A percentile compares a stretch with the other conserved stretches of the same genome.
Conservation (phyloP, 2,329 filamentous ascomycete genomes). For the Trichoderma afroharzianum region DNA sequence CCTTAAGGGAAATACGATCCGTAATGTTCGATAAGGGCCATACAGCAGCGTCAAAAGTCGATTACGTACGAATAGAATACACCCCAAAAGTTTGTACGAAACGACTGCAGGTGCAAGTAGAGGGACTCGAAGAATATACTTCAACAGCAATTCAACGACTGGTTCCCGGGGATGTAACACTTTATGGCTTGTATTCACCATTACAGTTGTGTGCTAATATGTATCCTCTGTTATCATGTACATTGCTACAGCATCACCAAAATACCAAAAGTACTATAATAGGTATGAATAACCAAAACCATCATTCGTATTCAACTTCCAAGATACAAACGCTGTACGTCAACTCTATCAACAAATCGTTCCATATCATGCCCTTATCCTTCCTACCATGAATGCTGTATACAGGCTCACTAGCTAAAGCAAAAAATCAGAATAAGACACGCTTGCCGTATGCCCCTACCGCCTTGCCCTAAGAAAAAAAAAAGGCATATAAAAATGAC, state of each 20-base stretch:
- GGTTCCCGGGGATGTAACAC: fast-evolving
- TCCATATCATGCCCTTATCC: background rate
- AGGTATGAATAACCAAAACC: background rate
- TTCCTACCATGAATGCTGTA: background rate
- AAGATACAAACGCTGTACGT: background rate
- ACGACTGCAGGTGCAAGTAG: background rate
- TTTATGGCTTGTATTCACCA: background rate
- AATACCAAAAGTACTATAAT: background rate
- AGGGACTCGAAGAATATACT: background rate
- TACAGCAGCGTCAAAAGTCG: too few species aligned
- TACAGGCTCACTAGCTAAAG: background rate
- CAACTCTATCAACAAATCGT: background rate
- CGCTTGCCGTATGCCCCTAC: background rate
- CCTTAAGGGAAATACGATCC: background rate
- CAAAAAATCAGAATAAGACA: background rate
- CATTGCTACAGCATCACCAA: background rate
- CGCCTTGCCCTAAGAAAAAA: background rate
- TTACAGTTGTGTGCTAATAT: background rate
- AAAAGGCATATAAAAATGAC: background rate
- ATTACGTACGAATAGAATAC: background rate
- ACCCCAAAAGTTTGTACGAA: background rate
- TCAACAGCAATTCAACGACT: background rate
- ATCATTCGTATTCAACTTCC: background rate
- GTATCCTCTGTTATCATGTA: background rate
- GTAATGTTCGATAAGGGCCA: background rate